A percentile compares a stretch with the other conserved stretches of the same genome.
These are phyloP conservation scores for Xanthoconium purpureum DNA, from an alignment of 768 basidiomycete genomes.

Conservation along the genomic window DNA sequence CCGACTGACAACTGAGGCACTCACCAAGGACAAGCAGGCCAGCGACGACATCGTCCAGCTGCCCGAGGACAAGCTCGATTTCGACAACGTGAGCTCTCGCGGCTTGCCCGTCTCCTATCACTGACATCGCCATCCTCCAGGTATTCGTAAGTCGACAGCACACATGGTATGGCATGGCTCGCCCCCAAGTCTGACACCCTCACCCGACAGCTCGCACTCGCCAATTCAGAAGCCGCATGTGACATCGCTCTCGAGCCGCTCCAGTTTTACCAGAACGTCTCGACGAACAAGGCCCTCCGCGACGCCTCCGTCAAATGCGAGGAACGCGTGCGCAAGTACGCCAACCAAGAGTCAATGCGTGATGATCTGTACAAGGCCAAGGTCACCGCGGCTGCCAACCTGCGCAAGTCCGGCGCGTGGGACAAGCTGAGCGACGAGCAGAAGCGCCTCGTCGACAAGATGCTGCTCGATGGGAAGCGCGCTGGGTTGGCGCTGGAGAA, in stretches of 20 bases:
- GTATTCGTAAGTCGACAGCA: slow-evolving; percentile 64
- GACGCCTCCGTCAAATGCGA: slow-evolving; percentile 79
- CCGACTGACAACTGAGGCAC: slow-evolving; percentile 54
- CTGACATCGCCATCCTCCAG: slow-evolving; percentile 32
- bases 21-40: slow-evolving; percentile 52
- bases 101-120: neutral
- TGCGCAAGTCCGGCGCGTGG: slow-evolving; percentile 60
- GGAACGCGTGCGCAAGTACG: slow-evolving; percentile 63
- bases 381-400: slow-evolving; percentile 63
- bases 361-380: slow-evolving; percentile 77
- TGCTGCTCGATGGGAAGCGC: slow-evolving; percentile 75
- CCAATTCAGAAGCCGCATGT: slow-evolving; percentile 53
- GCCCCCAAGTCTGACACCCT: neutral
- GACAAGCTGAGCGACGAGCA: slow-evolving; percentile 64
- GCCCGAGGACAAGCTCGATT: slow-evolving; percentile 55
- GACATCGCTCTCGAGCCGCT: slow-evolving; percentile 56
- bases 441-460: slow-evolving; percentile 75
- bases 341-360: slow-evolving; percentile 77
- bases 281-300: slow-evolving; percentile 67
- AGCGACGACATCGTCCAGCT: slow-evolving; percentile 64
- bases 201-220: slow-evolving; percentile 51
- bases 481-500: slow-evolving; percentile 74
- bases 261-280: slow-evolving; percentile 81
- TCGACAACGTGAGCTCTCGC: slow-evolving; percentile 53
- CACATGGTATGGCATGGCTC: neutral